Base-by-base conservation (phyloP, 2,329 filamentous ascomycete genomes). In the Nigrospora oryzae region DNA sequence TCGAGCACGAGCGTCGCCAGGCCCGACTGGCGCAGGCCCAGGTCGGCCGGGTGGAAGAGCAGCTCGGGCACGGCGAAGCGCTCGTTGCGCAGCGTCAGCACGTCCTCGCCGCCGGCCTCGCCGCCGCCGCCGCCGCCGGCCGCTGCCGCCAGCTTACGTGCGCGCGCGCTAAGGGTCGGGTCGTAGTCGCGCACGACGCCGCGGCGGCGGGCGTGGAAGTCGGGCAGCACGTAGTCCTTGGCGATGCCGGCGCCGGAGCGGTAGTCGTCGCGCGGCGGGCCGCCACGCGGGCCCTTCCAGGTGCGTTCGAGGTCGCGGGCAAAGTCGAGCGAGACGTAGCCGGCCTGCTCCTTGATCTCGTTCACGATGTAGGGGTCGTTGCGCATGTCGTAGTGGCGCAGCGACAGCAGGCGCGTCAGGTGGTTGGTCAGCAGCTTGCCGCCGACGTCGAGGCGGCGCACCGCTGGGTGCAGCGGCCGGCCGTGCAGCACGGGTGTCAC, bases 381-480 rank as follows among this genome's bases (percentile, higher is more conserved):
- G 50, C 93, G 82, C 81, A 98, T 90, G 61, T 96, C 91, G 64
- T 94, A 95, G 58, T 96, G 89, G 7, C 93, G 84, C 13, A 94
- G 75, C 1, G 90, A 96, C 15, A 97, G 81, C 14, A 95, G 75
- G 46, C 93, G 86, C 40, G 93, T 91, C 32, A 98, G 74, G 61
- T 95, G 86, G 62, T 97, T 97, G 17, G 91, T 96, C 49, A 98
- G 69, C 42, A 95, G 78, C 65, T 95, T 97, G 46, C 93, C 93
- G 37, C 93, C 93, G 7, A 97, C 77, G 44, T 96, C 89, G 39
- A 98, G 79, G 35, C 93, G 78, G 16, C 91, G 83, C 44, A 95
- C 79, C 1, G 86, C 89, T 1, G 82, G 72, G 52, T 96, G 89
- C 6, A 97, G 66, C 2, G 91, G 84, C 19, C 79, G 81, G 23